Conservation (phyloP, 768 basidiomycete genomes). For the Boletus vinaceobasis region DNA sequence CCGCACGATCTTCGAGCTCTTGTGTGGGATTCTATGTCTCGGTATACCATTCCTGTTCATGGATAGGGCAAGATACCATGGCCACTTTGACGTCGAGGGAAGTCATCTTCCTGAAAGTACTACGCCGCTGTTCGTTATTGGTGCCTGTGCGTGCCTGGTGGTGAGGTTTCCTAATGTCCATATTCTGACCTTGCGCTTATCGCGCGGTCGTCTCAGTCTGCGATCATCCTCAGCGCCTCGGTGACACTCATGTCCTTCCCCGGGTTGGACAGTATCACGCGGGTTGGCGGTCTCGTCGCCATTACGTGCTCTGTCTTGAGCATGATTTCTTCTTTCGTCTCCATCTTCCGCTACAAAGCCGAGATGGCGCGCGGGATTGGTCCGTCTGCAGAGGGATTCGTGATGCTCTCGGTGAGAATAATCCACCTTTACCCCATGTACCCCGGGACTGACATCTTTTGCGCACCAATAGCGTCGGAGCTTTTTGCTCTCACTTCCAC, state of each 20-base stretch:
- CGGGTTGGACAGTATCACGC: constrained; percentile 60
- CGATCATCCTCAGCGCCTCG: constrained; percentile 75
- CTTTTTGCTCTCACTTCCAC: constrained; percentile 65
- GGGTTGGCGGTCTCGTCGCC: constrained; percentile 64
- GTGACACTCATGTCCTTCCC: constrained; percentile 80
- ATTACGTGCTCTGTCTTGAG: constrained; percentile 66
- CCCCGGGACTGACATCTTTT: neutral
- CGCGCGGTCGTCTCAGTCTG: constrained; percentile 48
- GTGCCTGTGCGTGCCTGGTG: constrained; percentile 62
- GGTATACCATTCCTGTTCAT: constrained; percentile 79
- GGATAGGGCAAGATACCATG: constrained; percentile 44
- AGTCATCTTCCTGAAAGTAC: constrained; percentile 44
- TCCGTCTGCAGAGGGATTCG: constrained; percentile 51
- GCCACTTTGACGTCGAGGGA: constrained; percentile 55
- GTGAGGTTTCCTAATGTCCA: constrained; percentile 38
- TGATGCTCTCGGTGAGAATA: constrained; percentile 44
- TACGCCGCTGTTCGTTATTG: constrained; percentile 59
- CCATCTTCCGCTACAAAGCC: constrained; percentile 66
- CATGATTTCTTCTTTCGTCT: constrained; percentile 65
- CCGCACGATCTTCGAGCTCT: constrained; percentile 52
- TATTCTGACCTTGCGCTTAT: constrained; percentile 1
- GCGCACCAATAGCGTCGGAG: constrained; percentile 38
- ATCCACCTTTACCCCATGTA: constrained; percentile 1
- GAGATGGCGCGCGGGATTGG: constrained; percentile 54
- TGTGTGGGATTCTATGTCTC: constrained; percentile 63